Evolutionary conservation across 495 filamentous ascomycete species (phyloP).

Genomic region (Thermochaetoides thermophila): DNA sequence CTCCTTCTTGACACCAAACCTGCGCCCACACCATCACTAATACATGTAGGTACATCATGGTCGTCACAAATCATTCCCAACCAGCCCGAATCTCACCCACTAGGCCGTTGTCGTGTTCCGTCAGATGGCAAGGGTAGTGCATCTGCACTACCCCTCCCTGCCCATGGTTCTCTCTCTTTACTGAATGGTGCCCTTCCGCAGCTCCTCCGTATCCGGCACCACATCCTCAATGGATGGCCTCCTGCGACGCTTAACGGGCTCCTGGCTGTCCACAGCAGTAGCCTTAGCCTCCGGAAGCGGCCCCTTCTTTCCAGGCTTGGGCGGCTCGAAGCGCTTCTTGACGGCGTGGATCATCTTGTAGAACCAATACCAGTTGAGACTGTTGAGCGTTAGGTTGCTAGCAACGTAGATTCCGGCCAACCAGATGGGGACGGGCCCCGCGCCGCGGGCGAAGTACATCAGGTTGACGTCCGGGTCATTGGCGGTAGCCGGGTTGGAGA

Average conservation of each 20-base stretch:
- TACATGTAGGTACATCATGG: no score
- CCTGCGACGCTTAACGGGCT: slow-evolving; percentile 3
- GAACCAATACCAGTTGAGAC: slow-evolving; percentile 92
- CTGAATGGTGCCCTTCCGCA: slow-evolving; percentile 21
- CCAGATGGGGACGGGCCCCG: slow-evolving; percentile 58
- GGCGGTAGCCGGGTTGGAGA: slow-evolving; percentile 15
- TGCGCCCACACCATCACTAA: no score
- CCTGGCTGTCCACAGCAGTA: slow-evolving; percentile 1
- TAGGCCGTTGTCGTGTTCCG: no score
- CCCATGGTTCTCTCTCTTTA: no score
- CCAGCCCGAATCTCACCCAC: no score
- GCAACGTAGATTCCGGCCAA: slow-evolving; percentile 59
- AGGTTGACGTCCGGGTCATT: slow-evolving; percentile 23
- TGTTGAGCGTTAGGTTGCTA: slow-evolving; percentile 68
- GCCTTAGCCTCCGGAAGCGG: background rate
- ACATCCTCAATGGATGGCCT: slow-evolving; percentile 16
- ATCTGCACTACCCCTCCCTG: no score
- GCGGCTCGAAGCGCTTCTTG: slow-evolving; percentile 71
- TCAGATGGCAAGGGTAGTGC: no score
- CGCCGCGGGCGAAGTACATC: slow-evolving; percentile 30
- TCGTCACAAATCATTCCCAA: no score
- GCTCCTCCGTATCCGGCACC: slow-evolving; percentile 20
- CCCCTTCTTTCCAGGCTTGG: slow-evolving; percentile 16
- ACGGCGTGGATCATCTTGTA: slow-evolving; percentile 91
- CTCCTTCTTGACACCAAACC: no score